Evolutionary conservation across 2,329 filamentous ascomycete genomes (phyloP).

Genomic region (Zymoseptoria crescenta): DNA sequence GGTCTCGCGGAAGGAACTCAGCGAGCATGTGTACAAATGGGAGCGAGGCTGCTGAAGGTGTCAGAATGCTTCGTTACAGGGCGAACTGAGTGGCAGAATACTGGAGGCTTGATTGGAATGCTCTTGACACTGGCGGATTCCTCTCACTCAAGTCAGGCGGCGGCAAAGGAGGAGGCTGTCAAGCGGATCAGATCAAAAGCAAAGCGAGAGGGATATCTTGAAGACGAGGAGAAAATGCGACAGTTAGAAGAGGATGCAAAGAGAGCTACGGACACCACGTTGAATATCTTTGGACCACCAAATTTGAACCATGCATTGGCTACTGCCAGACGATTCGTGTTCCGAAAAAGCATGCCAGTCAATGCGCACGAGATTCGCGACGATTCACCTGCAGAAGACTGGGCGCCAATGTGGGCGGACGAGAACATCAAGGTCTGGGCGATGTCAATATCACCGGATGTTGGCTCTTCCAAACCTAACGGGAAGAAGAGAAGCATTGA

Average conservation of each 20-base stretch:
- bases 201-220: conserved; percentile 25
- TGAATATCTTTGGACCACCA: conserved; percentile 69
- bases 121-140: conserved; percentile 75
- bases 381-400: conserved; percentile 30
- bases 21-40: conserved; percentile 63
- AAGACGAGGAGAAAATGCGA: conserved; percentile 19
- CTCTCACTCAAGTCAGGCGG: conserved; percentile 40
- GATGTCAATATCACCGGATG: conserved; percentile 48
- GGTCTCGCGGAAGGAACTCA: conserved; percentile 78
- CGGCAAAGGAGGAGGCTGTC: conserved; percentile 37
- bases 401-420: conserved; percentile 64
- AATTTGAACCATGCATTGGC: conserved; percentile 76
- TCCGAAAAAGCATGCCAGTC: conserved; percentile 74
- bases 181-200: conserved; percentile 24
- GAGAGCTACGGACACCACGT: conserved; percentile 30
- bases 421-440: conserved; percentile 77
- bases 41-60: conserved; percentile 55
- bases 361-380: conserved; percentile 56
- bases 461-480: conserved; percentile 10
- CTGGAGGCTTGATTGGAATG: conserved; percentile 77
- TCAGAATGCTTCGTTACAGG: conserved; percentile 80
- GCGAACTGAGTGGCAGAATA: conserved; percentile 62
- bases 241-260: conserved; percentile 25
- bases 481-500: conserved; percentile 31
- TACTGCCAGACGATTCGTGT: conserved; percentile 76